These are phyloP conservation scores for Thelephora terrestris DNA, from an alignment of 1,284 basidiomycete species.

Conservation along the genomic window DNA sequence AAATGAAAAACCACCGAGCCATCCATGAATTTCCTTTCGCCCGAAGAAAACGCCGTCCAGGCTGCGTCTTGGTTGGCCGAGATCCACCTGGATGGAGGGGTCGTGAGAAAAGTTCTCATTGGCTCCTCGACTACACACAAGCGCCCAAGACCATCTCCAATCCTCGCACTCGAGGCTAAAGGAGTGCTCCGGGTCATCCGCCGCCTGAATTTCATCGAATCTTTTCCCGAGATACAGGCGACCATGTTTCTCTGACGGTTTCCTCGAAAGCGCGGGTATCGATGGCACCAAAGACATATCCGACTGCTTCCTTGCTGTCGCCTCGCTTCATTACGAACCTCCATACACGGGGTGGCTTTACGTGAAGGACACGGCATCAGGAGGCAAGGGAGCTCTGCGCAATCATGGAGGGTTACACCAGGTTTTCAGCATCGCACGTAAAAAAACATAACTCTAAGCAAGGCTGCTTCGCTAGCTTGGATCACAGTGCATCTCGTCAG, in stretches of 20 bases:
- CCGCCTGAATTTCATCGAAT: conserved; percentile 46
- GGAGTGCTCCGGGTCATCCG: conserved; percentile 34
- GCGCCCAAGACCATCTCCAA: conserved; percentile 17
- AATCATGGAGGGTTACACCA: conserved; percentile 49
- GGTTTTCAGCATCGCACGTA: conserved; percentile 62
- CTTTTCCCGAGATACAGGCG: conserved; percentile 41
- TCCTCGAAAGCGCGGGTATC: conserved; percentile 51
- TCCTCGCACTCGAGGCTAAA: conserved; percentile 40
- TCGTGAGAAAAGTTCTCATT: no score
- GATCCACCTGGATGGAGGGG: no score
- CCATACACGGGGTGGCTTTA: conserved; percentile 54
- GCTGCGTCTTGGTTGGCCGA: no score
- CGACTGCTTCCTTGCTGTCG: conserved; percentile 33
- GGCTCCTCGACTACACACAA: no score
- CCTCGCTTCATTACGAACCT: conserved; percentile 63
- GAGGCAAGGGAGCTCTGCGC: conserved; percentile 53
- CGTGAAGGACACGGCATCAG: conserved; percentile 63
- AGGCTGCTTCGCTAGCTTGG: conserved; percentile 38
- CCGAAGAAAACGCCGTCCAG: no score
- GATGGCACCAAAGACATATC: conserved; percentile 49
- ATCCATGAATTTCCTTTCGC: no score
- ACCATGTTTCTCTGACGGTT: conserved; percentile 43
- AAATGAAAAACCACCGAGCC: no score
- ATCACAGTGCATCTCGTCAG: conserved; percentile 33
- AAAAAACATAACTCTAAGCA: conserved; percentile 65